Conservation (phyloP, 148 eudicot species). For the Hydrangea macrophylla region DNA sequence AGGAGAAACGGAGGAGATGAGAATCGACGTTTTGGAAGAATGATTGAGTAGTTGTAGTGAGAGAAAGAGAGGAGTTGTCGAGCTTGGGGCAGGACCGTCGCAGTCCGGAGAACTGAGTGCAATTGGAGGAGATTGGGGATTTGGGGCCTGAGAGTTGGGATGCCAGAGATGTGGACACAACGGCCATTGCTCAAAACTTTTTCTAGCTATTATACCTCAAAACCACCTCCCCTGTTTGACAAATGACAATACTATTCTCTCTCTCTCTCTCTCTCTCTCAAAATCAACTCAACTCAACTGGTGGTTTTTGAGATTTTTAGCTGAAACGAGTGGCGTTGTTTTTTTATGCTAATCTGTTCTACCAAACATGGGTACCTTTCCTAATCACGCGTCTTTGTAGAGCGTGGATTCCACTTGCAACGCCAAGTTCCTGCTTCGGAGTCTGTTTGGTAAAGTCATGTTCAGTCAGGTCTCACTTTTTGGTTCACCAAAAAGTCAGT, state of each 20-base stretch:
- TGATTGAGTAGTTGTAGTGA: conserved; percentile 35
- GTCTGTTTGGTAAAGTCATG: too few relatives aligned
- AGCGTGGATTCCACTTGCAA: conserved; percentile 9
- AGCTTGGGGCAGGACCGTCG: conserved; percentile 51
- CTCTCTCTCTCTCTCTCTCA: conserved; percentile 21
- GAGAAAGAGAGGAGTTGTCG: conserved; percentile 34
- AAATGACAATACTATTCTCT: not conserved
- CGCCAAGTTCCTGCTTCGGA: too few relatives aligned
- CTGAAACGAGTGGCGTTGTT: conserved; percentile 17
- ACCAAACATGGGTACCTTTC: not conserved
- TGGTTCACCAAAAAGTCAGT: too few relatives aligned
- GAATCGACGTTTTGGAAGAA: conserved; percentile 50
- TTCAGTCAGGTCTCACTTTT: too few relatives aligned
- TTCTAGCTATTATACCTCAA: too few relatives aligned
- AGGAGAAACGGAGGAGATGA: conserved; percentile 53
- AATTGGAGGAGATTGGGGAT: conserved; percentile 23
- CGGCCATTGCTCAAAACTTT: conserved; percentile 40
- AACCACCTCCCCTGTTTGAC: not conserved
- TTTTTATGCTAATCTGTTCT: not conserved
- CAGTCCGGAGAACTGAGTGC: conserved; percentile 51
- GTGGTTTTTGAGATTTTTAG: conserved; percentile 1
- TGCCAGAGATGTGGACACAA: conserved; percentile 48
- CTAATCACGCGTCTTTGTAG: not conserved
- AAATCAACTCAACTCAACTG: not conserved
- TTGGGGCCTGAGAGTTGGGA: conserved; percentile 47